These are phyloP conservation scores for Calonectria honghensis DNA, from an alignment of 2,329 filamentous ascomycete genomes.

Conservation along the genomic window DNA sequence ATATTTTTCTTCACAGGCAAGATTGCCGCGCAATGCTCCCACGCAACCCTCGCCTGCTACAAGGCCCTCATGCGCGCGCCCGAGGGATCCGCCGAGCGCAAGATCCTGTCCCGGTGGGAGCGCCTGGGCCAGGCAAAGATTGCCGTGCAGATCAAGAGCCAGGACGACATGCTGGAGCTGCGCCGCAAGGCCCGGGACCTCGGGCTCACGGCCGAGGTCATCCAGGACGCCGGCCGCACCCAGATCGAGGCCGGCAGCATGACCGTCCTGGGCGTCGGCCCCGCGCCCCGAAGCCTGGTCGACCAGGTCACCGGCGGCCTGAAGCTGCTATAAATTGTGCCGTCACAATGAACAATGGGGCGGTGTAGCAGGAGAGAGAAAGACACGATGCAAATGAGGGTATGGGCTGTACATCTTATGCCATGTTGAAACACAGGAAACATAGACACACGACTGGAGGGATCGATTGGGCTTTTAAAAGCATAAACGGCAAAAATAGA, in stretches of 20 bases:
- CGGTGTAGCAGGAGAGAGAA: not conserved
- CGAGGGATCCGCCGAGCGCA: conserved; percentile 72
- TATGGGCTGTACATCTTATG: conserved; percentile 29
- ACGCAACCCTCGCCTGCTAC: conserved; percentile 98
- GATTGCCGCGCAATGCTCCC: conserved; percentile 95
- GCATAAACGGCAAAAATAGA: conserved; percentile 39
- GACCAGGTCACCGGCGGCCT: conserved; percentile 90
- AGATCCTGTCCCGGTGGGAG: conserved; percentile 90
- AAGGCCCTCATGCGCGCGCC: conserved; percentile 82
- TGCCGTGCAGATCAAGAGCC: conserved; percentile 89
- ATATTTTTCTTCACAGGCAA: conserved; percentile 78
- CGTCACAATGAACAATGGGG: not conserved
- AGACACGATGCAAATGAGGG: conserved; percentile 14
- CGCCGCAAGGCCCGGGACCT: conserved; percentile 88
- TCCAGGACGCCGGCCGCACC: conserved; percentile 96
- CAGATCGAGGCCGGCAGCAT: conserved; percentile 96
- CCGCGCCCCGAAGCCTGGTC: conserved; percentile 89
- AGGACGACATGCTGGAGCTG: conserved; percentile 85
- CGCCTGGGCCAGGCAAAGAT: conserved; percentile 92
- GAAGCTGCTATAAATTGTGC: conserved; percentile 81
- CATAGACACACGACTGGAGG: conserved; percentile 33
- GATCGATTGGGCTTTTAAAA: conserved; percentile 29
- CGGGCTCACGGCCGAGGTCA: conserved; percentile 90
- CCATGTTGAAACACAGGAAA: conserved; percentile 28
- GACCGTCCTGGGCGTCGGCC: conserved; percentile 90